Percentiles rank a stretch among this genome's conserved stretches.
Conservation (phyloP, 345 rosid species). For the Salix suchowensis region DNA sequence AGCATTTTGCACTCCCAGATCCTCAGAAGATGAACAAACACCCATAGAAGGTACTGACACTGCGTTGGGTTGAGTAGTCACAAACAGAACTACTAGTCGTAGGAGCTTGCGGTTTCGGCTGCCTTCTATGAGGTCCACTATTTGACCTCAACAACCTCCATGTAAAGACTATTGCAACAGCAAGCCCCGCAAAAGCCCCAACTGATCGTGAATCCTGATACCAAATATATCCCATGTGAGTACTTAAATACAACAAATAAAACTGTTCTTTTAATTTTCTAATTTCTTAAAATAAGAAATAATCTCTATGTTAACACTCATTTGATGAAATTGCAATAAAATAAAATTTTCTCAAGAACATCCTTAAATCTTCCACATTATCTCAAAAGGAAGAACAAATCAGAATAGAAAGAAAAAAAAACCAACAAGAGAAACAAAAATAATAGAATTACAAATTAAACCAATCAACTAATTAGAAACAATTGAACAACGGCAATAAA, state of each 20-base stretch:
- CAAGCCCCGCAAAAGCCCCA: conserved; percentile 94
- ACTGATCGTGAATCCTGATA: conserved; percentile 77
- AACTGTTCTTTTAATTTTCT: not conserved
- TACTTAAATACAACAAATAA: not conserved
- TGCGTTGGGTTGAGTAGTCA: conserved; percentile 41
- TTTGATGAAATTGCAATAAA: not conserved
- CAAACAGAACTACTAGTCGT: conserved; percentile 42
- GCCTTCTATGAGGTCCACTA: conserved; percentile 61
- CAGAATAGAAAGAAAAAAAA: not conserved
- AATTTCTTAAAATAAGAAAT: not conserved
- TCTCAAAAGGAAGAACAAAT: not conserved
- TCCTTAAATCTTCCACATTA: not conserved
- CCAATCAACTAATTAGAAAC: not conserved
- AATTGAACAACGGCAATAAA: not conserved
- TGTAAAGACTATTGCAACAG: conserved; percentile 79
- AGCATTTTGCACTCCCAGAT: conserved; percentile 56
- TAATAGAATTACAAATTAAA: too few relatives aligned
- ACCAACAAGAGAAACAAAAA: not conserved
- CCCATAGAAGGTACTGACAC: conserved; percentile 34
- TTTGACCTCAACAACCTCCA: conserved; percentile 79
- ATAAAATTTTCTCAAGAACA: not conserved
- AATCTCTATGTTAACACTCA: not conserved
- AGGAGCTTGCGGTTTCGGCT: conserved; percentile 60
- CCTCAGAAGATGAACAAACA: conserved; percentile 49
- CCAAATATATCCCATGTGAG: not conserved